These are phyloP conservation scores for Paramecium primaurelia DNA, from an alignment of 73 alveolate species.

Conservation along the genomic window DNA sequence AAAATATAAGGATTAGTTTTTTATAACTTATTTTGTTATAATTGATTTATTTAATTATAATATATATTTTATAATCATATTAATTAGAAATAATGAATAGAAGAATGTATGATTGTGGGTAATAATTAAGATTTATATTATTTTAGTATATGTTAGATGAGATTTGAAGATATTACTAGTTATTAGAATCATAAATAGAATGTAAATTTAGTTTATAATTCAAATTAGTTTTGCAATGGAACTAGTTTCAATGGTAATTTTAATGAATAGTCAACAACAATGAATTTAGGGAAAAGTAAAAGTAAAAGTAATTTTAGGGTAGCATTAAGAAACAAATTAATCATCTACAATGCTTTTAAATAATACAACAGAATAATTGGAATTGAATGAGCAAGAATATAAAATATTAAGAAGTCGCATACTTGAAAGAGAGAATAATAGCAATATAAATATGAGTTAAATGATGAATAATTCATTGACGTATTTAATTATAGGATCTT, in stretches of 20 bases:
- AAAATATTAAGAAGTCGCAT: slow-evolving; percentile 16
- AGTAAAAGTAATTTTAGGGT: not conserved
- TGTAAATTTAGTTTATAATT: not conserved
- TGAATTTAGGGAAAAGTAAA: slow-evolving; percentile 1
- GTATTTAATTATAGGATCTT: not conserved
- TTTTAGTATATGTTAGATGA: not conserved
- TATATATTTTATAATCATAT: not conserved
- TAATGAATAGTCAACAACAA: not conserved
- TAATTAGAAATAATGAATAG: not conserved
- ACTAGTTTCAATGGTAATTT: slow-evolving; percentile 11
- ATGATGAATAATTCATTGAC: not conserved
- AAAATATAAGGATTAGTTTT: no score
- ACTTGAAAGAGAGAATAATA: not conserved
- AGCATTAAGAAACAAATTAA: not conserved
- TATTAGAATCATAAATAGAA: slow-evolving; percentile 31
- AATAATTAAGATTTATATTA: not conserved
- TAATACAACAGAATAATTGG: slow-evolving; percentile 1
- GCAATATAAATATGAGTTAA: not conserved
- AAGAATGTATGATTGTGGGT: slow-evolving; percentile 9
- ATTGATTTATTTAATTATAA: not conserved
- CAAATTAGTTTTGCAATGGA: slow-evolving; percentile 24
- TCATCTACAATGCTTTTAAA: not conserved
- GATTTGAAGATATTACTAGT: not conserved
- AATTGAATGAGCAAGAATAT: slow-evolving; percentile 11
- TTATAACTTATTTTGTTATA: not conserved